Conservation (phyloP, 345 rosid species). For the Populus nigra region DNA sequence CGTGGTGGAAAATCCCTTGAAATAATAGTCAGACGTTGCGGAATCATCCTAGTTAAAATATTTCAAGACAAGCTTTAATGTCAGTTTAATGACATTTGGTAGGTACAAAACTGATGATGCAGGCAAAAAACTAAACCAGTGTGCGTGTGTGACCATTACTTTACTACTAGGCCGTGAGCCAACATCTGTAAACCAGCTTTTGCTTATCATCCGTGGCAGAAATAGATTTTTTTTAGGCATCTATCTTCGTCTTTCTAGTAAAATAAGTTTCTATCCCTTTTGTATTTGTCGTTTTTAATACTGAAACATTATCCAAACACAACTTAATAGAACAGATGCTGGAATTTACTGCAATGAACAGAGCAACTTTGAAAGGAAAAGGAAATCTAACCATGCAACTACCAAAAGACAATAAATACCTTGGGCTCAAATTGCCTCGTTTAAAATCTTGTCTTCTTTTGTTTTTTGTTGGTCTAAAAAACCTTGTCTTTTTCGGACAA, state of each 20-base stretch:
- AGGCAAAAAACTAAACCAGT: neutral
- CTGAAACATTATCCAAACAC: no score
- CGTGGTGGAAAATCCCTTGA: neutral
- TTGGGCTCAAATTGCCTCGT: slow-evolving; percentile 14
- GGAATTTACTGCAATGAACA: no score
- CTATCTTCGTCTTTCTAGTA: no score
- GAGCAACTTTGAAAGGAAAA: neutral
- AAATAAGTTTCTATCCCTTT: no score
- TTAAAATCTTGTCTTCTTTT: slow-evolving; percentile 18
- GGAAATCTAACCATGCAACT: neutral
- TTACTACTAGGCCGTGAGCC: no score
- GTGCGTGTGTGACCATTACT: neutral
- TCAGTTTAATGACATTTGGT: no score
- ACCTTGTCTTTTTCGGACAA: neutral
- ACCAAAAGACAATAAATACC: slow-evolving; percentile 15
- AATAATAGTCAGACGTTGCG: neutral
- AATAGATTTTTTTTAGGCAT: no score
- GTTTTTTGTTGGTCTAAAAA: neutral
- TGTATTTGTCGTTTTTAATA: no score
- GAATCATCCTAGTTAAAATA: neutral
- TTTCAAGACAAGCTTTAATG: neutral
- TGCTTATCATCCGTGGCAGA: no score
- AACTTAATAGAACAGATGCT: no score
- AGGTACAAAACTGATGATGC: neutral
- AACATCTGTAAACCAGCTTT: no score